Evolutionary conservation across 331 rosid genomes (phyloP).

Genomic region (Rhamnella rubrinervis): DNA sequence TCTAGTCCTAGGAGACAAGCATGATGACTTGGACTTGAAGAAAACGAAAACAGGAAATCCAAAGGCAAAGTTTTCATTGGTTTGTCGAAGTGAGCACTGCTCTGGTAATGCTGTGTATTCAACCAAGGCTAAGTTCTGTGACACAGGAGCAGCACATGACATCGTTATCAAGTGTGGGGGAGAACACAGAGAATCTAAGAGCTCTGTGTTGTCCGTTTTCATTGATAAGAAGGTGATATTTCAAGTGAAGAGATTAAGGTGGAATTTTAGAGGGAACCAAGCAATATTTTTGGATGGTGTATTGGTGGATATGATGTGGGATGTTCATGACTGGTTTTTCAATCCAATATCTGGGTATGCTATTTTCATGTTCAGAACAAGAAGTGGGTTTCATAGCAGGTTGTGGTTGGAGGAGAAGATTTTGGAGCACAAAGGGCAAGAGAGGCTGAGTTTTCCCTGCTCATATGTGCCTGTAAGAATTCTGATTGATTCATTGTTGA

Average conservation of each 20-base stretch:
- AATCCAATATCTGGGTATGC: slow-evolving; percentile 44
- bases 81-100: slow-evolving; percentile 57
- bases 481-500: too few relatives aligned
- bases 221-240: slow-evolving; percentile 62
- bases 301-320: slow-evolving; percentile 96
- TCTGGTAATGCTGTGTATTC: slow-evolving; percentile 31
- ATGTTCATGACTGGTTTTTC: slow-evolving; percentile 86
- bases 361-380: slow-evolving; percentile 75
- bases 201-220: slow-evolving; percentile 43
- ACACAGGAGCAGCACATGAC: slow-evolving; percentile 56
- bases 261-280: slow-evolving; percentile 97
- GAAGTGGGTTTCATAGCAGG: too few relatives aligned
- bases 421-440: too few relatives aligned
- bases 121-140: slow-evolving; percentile 64
- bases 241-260: slow-evolving; percentile 63
- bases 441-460: too few relatives aligned
- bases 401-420: too few relatives aligned
- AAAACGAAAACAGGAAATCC: slow-evolving; percentile 2
- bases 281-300: slow-evolving; percentile 78
- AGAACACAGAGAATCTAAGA: slow-evolving; percentile 27
- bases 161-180: slow-evolving; percentile 56
- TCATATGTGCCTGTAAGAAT: too few relatives aligned
- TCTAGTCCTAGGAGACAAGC: slow-evolving; percentile 58
- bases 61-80: slow-evolving; percentile 36
- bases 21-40: slow-evolving; percentile 22